These are phyloP conservation scores for Akanthomyces muscarius DNA, from an alignment of 2,329 filamentous ascomycete genomes.

Conservation along the genomic window DNA sequence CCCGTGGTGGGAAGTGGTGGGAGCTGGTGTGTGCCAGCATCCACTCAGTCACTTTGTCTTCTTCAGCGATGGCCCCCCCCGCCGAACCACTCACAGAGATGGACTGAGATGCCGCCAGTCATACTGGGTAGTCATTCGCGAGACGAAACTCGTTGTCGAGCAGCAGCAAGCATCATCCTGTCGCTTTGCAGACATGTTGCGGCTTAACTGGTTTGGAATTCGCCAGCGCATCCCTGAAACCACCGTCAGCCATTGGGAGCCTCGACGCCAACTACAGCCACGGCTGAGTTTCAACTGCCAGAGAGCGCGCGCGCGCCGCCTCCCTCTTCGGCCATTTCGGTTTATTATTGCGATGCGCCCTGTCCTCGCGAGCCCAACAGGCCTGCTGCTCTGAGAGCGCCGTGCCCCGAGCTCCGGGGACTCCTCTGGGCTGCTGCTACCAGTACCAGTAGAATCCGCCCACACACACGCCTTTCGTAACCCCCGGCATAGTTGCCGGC, in stretches of 20 bases:
- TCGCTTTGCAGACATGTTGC: not conserved
- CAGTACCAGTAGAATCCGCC: not conserved
- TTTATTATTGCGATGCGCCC: conserved; percentile 7
- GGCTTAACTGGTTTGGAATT: not conserved
- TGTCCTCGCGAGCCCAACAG: not conserved
- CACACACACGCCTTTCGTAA: not conserved
- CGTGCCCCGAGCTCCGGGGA: not conserved
- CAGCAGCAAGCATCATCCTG: not conserved
- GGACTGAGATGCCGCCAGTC: not conserved
- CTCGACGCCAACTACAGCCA: conserved; percentile 1
- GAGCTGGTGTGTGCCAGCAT: not conserved
- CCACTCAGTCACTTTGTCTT: not conserved
- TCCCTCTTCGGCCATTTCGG: not conserved
- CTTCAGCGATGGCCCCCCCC: not conserved
- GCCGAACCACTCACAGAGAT: not conserved
- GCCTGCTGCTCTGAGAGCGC: not conserved
- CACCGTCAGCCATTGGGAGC: not conserved
- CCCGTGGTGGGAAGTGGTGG: not conserved
- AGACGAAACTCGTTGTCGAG: not conserved
- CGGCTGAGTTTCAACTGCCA: conserved; percentile 8
- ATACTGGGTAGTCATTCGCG: not conserved
- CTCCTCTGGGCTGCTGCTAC: not conserved
- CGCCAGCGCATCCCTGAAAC: conserved; percentile 9
- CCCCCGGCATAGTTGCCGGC: conserved; percentile 12
- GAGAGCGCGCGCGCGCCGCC: not conserved